These are phyloP conservation scores for Curvularia hawaiiensis DNA, from an alignment of 2,329 filamentous ascomycete genomes.

Conservation along the genomic window DNA sequence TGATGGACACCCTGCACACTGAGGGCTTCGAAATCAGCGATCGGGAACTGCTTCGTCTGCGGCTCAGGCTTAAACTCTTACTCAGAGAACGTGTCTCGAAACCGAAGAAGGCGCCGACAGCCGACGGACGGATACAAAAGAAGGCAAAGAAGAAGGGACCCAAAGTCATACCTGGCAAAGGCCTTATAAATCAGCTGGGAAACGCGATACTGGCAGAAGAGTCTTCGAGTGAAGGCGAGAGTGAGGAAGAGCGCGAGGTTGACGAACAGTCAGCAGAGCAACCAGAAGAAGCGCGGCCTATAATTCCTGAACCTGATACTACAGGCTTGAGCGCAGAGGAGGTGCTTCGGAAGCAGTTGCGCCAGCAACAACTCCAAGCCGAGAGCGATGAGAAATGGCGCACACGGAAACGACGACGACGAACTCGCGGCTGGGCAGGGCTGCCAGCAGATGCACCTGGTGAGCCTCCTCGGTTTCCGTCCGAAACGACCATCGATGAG, in stretches of 20 bases:
- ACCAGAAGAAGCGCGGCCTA: constrained; percentile 11
- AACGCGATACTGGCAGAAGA: constrained; percentile 35
- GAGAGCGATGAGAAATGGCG: constrained; percentile 68
- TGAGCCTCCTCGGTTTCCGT: constrained; percentile 75
- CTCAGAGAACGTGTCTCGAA: constrained; percentile 59
- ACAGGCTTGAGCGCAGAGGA: constrained; percentile 31
- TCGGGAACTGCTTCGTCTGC: constrained; percentile 71
- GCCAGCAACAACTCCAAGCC: constrained; percentile 53
- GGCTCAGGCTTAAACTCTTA: constrained; percentile 71
- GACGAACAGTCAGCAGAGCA: not conserved
- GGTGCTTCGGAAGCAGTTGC: constrained; percentile 33
- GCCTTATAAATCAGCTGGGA: constrained; percentile 34
- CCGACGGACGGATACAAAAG: constrained; percentile 18
- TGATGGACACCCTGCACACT: constrained; percentile 70
- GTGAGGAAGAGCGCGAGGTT: constrained; percentile 17
- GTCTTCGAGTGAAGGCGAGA: constrained; percentile 24
- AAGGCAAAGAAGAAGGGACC: constrained; percentile 21
- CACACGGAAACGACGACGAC: constrained; percentile 68
- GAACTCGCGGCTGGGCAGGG: constrained; percentile 71
- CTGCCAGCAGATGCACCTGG: constrained; percentile 70
- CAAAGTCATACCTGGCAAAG: constrained; percentile 22
- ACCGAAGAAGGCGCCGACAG: constrained; percentile 55
- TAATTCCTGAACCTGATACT: constrained; percentile 11
- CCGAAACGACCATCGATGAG: constrained; percentile 81
- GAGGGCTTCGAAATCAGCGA: constrained; percentile 77